phyloP scores from a whole-genome alignment of 352 stramenopile genomes.

The Phytophthora aleatoria region DNA sequence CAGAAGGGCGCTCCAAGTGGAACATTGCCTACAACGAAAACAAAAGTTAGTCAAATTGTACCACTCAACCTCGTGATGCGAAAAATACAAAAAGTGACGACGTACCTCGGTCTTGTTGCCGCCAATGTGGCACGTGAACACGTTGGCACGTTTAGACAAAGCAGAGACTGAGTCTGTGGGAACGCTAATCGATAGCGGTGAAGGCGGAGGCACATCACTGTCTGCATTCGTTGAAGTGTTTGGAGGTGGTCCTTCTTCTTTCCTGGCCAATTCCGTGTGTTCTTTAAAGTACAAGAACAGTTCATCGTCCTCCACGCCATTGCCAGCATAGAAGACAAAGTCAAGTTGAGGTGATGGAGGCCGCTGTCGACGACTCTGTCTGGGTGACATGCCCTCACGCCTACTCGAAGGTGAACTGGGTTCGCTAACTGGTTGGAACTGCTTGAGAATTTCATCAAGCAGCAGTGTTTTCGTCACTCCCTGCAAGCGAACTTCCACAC shows the following conservation, averaged over 20 bases:
- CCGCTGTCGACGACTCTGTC: slow-evolving; percentile 15
- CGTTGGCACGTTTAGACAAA: slow-evolving; percentile 51
- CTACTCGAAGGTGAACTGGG: slow-evolving; percentile 22
- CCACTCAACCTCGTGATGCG: background rate
- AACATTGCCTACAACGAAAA: slow-evolving; percentile 61
- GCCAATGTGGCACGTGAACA: slow-evolving; percentile 80
- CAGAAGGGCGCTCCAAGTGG: slow-evolving; percentile 60
- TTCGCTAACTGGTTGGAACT: slow-evolving; percentile 34
- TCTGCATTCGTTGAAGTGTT: slow-evolving; percentile 6
- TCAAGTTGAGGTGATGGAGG: slow-evolving; percentile 50
- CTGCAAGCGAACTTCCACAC: slow-evolving; percentile 75
- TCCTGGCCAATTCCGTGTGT: slow-evolving; percentile 49
- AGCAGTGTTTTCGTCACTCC: slow-evolving; percentile 68
- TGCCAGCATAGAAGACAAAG: slow-evolving; percentile 87
- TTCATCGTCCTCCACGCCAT: slow-evolving; percentile 85
- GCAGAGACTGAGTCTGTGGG: slow-evolving; percentile 25
- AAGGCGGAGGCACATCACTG: slow-evolving; percentile 10
- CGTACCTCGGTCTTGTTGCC: slow-evolving; percentile 73
- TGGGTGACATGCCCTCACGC: slow-evolving; percentile 8
- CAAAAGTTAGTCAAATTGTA: slow-evolving; percentile 3
- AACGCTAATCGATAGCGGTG: slow-evolving; percentile 8
- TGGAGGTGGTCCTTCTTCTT: slow-evolving; percentile 11
- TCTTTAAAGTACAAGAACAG: slow-evolving; percentile 87
- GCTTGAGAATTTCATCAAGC: slow-evolving; percentile 66
- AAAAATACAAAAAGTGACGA: background rate